Percentiles rank a stretch among this genome's conserved stretches.
Evolutionary conservation across 2,329 filamentous ascomycete species (phyloP).

Genomic region (Talaromyces verruculosus): DNA sequence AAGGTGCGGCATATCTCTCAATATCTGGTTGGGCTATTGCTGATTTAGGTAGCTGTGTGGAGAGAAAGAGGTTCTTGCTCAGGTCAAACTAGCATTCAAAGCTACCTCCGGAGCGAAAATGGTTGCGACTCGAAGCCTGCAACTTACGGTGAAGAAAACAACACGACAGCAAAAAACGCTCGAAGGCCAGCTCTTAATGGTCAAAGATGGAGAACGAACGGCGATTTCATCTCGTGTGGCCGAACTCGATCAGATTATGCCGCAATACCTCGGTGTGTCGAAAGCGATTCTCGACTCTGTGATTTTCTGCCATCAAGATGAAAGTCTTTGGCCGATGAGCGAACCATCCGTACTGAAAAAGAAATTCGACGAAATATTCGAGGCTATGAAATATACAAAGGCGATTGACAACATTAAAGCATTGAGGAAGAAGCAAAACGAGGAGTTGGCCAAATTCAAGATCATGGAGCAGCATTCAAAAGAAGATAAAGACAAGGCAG

Average conservation of each 20-base stretch:
- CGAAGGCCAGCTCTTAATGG: conserved; percentile 73
- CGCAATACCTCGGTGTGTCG: conserved; percentile 83
- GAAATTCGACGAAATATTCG: conserved; percentile 95
- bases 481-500: conserved; percentile 78
- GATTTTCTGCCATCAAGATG: conserved; percentile 98
- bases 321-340: conserved; percentile 94
- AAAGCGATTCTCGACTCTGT: conserved; percentile 88
- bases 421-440: conserved; percentile 77
- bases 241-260: conserved; percentile 81
- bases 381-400: conserved; percentile 94
- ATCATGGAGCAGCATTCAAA: conserved; percentile 76
- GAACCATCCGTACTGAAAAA: conserved; percentile 84
- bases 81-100: conserved; percentile 86
- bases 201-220: conserved; percentile 75
- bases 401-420: conserved; percentile 93
- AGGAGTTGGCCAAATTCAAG: conserved; percentile 70
- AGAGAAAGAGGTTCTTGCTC: conserved; percentile 84
- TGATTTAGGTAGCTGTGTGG: conserved; percentile 60
- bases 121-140: conserved; percentile 79
- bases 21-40: background rate
- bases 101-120: conserved; percentile 75
- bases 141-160: conserved; percentile 82
- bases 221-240: conserved; percentile 76
- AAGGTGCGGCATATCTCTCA: conserved; percentile 54
- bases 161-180: conserved; percentile 76